Evolutionary conservation across 2,329 filamentous ascomycete genomes (phyloP).

Genomic region (Neofusicoccum cordaticola): DNA sequence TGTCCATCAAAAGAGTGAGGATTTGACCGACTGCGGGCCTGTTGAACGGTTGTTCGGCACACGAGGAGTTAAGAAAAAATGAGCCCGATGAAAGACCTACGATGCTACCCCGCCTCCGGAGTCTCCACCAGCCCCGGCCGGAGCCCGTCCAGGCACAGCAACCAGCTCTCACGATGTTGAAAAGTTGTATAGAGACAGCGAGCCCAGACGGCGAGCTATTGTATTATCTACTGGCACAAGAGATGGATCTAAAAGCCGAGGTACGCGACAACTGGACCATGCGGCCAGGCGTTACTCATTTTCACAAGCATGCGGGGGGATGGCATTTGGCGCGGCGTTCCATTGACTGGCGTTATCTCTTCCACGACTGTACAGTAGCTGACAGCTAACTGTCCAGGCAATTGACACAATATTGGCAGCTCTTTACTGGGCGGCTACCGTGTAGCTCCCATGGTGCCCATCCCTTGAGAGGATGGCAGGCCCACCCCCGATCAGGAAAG

Average conservation of each 20-base stretch:
- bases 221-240: neutral
- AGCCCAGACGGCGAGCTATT: neutral
- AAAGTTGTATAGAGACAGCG: neutral
- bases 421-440: neutral
- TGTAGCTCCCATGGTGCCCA: neutral
- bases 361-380: neutral
- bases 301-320: neutral
- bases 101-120: too few species aligned
- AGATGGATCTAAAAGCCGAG: neutral
- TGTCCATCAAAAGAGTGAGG: constrained; percentile 11
- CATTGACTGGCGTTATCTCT: neutral
- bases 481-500: neutral
- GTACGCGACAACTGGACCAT: neutral
- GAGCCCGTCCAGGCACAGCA: neutral
- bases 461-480: neutral
- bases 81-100: too few species aligned
- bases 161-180: neutral
- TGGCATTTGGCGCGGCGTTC: neutral
- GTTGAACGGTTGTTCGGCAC: neutral
- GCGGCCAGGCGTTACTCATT: neutral
- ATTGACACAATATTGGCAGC: neutral
- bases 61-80: neutral
- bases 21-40: neutral
- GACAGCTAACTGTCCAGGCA: neutral
- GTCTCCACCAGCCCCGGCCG: too few species aligned